Conservation (phyloP, 345 rosid species). For the Carallia pectinifolia region DNA sequence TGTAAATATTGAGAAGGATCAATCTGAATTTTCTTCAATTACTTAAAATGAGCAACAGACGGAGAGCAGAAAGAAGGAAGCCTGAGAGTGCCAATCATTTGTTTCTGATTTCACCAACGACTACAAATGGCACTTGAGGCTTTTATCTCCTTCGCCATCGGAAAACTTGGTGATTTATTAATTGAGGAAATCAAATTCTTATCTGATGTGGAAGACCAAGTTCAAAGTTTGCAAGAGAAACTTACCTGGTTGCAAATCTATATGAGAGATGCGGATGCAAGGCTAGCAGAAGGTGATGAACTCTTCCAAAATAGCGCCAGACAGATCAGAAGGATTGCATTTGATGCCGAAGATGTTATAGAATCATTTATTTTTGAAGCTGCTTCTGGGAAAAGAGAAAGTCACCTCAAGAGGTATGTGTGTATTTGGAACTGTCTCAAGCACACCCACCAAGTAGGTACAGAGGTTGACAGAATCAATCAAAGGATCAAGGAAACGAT, state of each 20-base stretch:
- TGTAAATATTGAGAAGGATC: too few species aligned
- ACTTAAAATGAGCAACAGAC: too few species aligned
- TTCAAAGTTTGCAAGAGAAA: slow-evolving; percentile 12
- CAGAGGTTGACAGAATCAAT: not conserved
- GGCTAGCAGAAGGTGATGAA: not conserved
- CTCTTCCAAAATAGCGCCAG: slow-evolving; percentile 4
- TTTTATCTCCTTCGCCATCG: not conserved
- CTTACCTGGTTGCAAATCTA: slow-evolving; percentile 12
- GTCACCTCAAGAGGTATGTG: not conserved
- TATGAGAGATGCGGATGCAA: slow-evolving; percentile 14
- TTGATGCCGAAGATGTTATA: slow-evolving; percentile 22
- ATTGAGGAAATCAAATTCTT: slow-evolving; percentile 14
- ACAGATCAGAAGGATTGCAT: slow-evolving; percentile 10
- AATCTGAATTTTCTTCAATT: too few species aligned
- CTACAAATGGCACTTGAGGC: slow-evolving; percentile 1
- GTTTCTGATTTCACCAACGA: too few species aligned
- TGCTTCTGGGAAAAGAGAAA: not conserved
- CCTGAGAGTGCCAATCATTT: too few species aligned
- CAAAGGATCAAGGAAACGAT: not conserved
- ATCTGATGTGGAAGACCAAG: slow-evolving; percentile 8
- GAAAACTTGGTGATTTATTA: slow-evolving; percentile 9
- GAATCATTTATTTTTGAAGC: slow-evolving; percentile 1
- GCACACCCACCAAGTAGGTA: not conserved
- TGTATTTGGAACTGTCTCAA: not conserved
- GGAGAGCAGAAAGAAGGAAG: too few species aligned